Evolutionary conservation across 129 eudicot genomes (phyloP), one percentile per base, ranked within the genome.

Genomic region (Flaveria robusta): DNA sequence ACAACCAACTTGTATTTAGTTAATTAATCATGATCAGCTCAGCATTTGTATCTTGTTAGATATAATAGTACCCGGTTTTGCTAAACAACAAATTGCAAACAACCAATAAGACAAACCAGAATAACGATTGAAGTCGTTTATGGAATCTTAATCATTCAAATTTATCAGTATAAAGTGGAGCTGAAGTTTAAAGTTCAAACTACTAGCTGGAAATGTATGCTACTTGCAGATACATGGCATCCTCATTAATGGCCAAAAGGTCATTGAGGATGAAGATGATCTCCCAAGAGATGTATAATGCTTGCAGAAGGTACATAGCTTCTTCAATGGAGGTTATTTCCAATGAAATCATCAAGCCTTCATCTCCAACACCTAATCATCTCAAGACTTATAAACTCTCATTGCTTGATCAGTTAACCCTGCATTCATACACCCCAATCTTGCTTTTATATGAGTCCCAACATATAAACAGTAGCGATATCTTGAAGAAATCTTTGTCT

Each of bases 341-440:
- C 1, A 60, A 26, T 16, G 60, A 74, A 74, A 62, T 63, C 69
- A 62, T 81, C 31, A 75, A 75, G 51, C 87, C 84, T 8, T 79
- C 75, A 63, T 27, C 42, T 55, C 59, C 79, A 24, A 79, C 87
- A 22, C 81, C 87, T 19, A 10, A 42, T 65, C 75, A 51, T 47
- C 77, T 75, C 4, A 83, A 22, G 64, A 8, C 51, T 19, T 71
- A 39, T 20, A 55, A 55, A 76, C 39, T 83, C 56, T 79, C 81
- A 11, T 75, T 79, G 58, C 63, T 75, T 5, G 84, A 83, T 75
- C 87, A 79, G 63, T 51, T 79, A 73, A 34, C 51, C 1, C 5
- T 64, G 51, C 55, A 27, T 20, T 8, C 31, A 0, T 72, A 71
- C 18, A 4, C 59, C 9, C 81, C 59, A 47, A 76, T 74, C 7